Evolutionary conservation across 2,329 filamentous ascomycete species (phyloP), one percentile per base, ranked within the genome.

Genomic region (Colletotrichum lini): DNA sequence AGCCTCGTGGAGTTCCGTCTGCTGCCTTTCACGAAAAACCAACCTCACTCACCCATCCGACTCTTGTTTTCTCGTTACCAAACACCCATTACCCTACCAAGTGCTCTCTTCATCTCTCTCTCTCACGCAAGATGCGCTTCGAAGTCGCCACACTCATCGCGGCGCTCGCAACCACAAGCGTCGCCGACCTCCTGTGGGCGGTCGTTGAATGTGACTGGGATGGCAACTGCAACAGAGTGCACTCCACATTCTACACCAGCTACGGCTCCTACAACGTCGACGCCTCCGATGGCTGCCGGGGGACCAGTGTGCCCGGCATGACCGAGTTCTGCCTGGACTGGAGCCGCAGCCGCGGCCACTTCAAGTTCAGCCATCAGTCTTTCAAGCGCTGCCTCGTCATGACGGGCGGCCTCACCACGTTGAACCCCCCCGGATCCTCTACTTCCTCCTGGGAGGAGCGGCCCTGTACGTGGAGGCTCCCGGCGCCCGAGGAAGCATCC

Each of bases 341-440:
- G 49, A 23, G 26, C 21, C 23, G 4, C 6, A 23, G 13, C n/a
- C 47, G 47, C 4, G 47, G 47, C 7, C 47, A 50, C 47, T 26
- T 50, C 47, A 50, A 50, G 12, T 50, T 7, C 21, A 26, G 12
- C 47, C 21, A 50, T 50, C 47, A 50, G 23, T 1, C 47, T 4
- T 3, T 23, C 2, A 50, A 50, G 47, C 47, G 47, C 47, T 50
- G 47, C 47, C 47, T 50, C 21, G 2, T 50, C n/a, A 50, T 50
- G 21, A n/a, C 10, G 4, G 2, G 8, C 6, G 16, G n/a, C n/a
- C n/a, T n/a, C 13, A 21, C 81, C 30, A 54, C 80, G 26, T 5
- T 30, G 26, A 30, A 30, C 26, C 26, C 26, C 26, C 26, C 26
- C 26, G 26, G 26, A 6, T 30, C 26, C 26, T 30, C 26, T 30